phyloP scores from a whole-genome alignment of 2,329 filamentous ascomycete species.

The Dothiorella sarmentorum region DNA sequence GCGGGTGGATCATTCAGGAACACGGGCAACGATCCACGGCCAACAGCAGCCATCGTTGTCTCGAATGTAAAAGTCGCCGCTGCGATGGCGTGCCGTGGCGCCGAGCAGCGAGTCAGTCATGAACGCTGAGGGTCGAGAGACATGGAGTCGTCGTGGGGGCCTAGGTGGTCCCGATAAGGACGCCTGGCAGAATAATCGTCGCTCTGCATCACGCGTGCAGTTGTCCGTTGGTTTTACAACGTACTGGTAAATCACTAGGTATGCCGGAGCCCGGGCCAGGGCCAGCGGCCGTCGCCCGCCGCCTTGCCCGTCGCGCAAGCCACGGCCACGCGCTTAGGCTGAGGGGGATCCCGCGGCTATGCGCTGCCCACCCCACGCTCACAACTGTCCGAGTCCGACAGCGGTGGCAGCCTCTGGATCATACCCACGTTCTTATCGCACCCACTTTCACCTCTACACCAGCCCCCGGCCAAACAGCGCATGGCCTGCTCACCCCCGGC shows the following conservation, averaged over 20 bases:
- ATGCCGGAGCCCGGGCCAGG: no score
- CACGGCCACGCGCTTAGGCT: not conserved
- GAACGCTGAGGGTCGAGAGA: not conserved
- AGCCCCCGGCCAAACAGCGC: constrained; percentile 5
- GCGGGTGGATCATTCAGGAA: constrained; percentile 14
- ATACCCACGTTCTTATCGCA: constrained; percentile 13
- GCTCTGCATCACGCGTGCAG: no score
- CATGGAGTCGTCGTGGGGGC: not conserved
- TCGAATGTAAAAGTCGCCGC: not conserved
- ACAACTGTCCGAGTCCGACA: not conserved
- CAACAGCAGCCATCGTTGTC: not conserved
- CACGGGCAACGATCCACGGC: not conserved
- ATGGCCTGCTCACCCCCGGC: constrained; percentile 11
- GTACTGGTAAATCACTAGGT: no score
- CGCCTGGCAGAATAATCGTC: no score
- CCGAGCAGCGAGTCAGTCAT: not conserved
- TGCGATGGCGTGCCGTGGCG: constrained; percentile 1
- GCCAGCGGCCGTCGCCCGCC: not conserved
- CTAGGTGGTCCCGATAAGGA: not conserved
- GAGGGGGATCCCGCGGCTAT: constrained; percentile 9
- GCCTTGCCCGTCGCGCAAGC: not conserved
- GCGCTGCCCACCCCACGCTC: constrained; percentile 13
- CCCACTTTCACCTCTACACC: constrained; percentile 11
- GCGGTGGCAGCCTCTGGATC: constrained; percentile 8
- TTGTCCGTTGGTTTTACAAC: no score